phyloP scores from a whole-genome alignment of 2,329 filamentous ascomycete genomes.

The Sporothrix phasma region DNA sequence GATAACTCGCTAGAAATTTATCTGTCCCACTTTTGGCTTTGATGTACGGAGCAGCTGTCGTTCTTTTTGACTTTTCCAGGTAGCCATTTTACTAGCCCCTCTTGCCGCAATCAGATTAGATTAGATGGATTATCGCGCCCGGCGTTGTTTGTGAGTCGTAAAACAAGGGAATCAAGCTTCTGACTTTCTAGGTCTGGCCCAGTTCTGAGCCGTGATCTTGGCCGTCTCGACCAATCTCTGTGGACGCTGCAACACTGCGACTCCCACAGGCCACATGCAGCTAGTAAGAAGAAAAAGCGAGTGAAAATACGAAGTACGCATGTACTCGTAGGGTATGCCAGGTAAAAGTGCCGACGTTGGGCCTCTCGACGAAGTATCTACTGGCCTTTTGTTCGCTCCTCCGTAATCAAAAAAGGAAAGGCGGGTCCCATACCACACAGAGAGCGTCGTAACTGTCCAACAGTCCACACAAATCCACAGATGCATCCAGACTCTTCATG shows the following conservation, averaged over 20 bases:
- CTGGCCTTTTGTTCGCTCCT: too few relatives aligned
- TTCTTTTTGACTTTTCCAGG: neutral
- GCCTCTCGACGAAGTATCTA: too few relatives aligned
- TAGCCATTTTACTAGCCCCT: neutral
- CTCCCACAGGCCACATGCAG: neutral
- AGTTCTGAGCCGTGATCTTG: neutral
- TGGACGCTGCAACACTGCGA: neutral
- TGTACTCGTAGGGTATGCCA: too few relatives aligned
- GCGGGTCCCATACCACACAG: too few relatives aligned
- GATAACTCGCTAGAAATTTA: too few relatives aligned
- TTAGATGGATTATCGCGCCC: constrained; percentile 14
- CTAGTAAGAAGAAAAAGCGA: neutral
- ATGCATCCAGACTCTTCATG: neutral
- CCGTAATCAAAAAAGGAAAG: neutral
- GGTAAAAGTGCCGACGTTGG: constrained; percentile 10
- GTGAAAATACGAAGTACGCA: too few relatives aligned
- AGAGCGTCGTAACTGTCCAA: too few relatives aligned
- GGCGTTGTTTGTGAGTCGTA: neutral
- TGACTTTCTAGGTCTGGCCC: neutral
- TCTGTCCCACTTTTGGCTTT: neutral
- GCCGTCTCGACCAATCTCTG: too few relatives aligned
- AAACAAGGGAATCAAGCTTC: neutral
- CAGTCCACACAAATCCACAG: neutral
- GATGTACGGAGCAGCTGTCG: neutral
- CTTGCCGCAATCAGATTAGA: constrained; percentile 18